Base-by-base conservation (phyloP, 2,329 filamentous ascomycete species). In the Monilinia vaccinii-corymbosi region DNA sequence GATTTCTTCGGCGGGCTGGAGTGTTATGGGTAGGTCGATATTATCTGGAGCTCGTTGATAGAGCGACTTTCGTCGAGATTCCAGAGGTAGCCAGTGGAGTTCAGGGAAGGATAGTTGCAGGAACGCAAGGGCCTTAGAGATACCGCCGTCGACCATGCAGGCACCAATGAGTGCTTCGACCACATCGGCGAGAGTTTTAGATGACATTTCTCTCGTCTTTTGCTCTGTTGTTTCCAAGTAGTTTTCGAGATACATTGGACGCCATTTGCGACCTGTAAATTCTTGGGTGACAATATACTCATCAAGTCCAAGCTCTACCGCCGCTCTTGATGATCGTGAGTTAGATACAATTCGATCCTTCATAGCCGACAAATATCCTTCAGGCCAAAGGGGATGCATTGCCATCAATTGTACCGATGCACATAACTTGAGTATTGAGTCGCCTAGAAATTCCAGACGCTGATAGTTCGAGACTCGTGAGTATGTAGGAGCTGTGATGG, bases 111-210 rank as follows among this genome's bases (percentile, higher is more conserved):
- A 86, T 1, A 85, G 70, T 3, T 79, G 76, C 14, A 94, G 79
- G 71, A 87, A 91, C 2, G 74, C 67, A 18, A 86, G 73, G 0
- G 86, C 87, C 64, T 83, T 86, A 0, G 75, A 51, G 16, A 88
- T 75, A 0, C 88, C 88, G 1, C 89, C 88, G 56, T 89, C 81
- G 1, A 88, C 62, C 66, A 82, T 91, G 0, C 88, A 81, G 0
- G 85, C 88, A 1, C 91, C 93, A 23, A 97, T 86, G 0, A 97
- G 76, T 0, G 92, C 83, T 71, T 97, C 93, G 0, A 96, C 81
- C 0, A 97, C 86, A 68, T 97, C 93, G 4, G 93, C 93, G 9
- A 97, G 79, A 0, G 83, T 83, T 71, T 97, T 97, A 1, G 84
- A 87, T 0, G 89, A 87, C 36, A 91, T 70, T 49, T 67, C 73